phyloP scores from a whole-genome alignment of 345 rosid species.

The Hibiscus mutabilis region DNA sequence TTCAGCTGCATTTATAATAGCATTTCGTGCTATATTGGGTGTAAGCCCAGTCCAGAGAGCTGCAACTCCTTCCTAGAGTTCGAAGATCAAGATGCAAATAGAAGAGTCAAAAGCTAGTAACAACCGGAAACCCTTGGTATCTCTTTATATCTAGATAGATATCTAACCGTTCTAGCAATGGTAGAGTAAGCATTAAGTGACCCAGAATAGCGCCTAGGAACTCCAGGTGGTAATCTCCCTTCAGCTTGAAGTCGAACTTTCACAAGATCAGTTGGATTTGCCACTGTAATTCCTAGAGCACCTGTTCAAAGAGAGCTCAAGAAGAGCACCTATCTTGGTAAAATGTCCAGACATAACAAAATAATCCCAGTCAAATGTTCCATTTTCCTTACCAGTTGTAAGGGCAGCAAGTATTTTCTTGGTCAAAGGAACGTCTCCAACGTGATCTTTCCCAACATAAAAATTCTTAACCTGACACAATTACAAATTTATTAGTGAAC shows the following conservation, averaged over 20 bases:
- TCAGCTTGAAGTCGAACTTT: slow-evolving; percentile 99
- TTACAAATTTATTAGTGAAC: background rate
- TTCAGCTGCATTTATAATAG: slow-evolving; percentile 96
- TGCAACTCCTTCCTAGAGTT: slow-evolving; percentile 70
- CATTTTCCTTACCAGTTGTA: slow-evolving; percentile 70
- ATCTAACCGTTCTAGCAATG: slow-evolving; percentile 75
- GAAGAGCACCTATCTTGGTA: background rate
- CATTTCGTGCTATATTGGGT: slow-evolving; percentile 89
- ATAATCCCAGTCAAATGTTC: background rate
- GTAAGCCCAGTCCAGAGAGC: slow-evolving; percentile 99
- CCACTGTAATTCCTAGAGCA: slow-evolving; percentile 73
- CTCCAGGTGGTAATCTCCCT: slow-evolving; percentile 92
- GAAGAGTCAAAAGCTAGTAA: slow-evolving; percentile 12
- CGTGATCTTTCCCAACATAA: slow-evolving; percentile 75
- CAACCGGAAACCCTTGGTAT: background rate
- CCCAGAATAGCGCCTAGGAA: slow-evolving; percentile 90
- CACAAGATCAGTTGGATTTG: slow-evolving; percentile 99
- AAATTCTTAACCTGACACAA: slow-evolving; percentile 62
- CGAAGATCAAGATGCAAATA: slow-evolving; percentile 18
- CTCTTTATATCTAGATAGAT: slow-evolving; percentile 15
- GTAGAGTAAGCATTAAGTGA: slow-evolving; percentile 91
- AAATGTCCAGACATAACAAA: background rate
- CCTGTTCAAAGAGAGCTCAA: slow-evolving; percentile 41
- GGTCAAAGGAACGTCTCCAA: slow-evolving; percentile 88
- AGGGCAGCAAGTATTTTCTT: slow-evolving; percentile 97